Conservation (phyloP, 768 basidiomycete species). For the Hydnomerulius pinastri region DNA sequence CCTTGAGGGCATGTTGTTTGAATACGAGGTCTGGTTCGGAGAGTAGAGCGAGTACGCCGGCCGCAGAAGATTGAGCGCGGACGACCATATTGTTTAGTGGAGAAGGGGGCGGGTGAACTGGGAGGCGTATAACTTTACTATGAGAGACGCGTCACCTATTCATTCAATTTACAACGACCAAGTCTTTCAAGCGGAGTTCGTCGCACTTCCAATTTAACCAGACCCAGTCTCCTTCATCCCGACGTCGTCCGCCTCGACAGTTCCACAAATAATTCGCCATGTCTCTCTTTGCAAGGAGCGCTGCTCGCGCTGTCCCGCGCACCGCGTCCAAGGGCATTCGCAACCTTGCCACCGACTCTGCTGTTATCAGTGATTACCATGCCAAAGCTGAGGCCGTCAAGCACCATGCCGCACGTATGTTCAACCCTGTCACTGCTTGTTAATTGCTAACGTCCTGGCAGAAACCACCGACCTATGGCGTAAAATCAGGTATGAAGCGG, state of each 20-base stretch:
- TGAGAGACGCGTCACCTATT: slow-evolving; percentile 49
- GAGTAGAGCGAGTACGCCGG: slow-evolving; percentile 89
- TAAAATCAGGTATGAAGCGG: slow-evolving; percentile 70
- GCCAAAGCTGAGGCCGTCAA: slow-evolving; percentile 56
- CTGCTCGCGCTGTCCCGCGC: slow-evolving; percentile 51
- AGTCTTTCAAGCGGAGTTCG: slow-evolving; percentile 31
- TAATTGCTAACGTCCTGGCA: slow-evolving; percentile 31
- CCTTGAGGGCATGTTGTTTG: slow-evolving; percentile 88
- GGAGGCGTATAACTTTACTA: slow-evolving; percentile 2
- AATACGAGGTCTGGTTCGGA: slow-evolving; percentile 86
- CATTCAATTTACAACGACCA: slow-evolving; percentile 31
- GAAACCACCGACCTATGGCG: slow-evolving; percentile 83
- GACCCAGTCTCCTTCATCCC: slow-evolving; percentile 14
- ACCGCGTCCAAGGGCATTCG: slow-evolving; percentile 35
- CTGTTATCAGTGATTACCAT: slow-evolving; percentile 45
- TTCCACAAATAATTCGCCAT: slow-evolving; percentile 33
- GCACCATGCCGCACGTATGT: slow-evolving; percentile 66
- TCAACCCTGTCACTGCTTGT: slow-evolving; percentile 8
- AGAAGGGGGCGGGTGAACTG: slow-evolving; percentile 1
- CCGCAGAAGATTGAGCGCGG: slow-evolving; percentile 78
- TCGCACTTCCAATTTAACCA: slow-evolving; percentile 17
- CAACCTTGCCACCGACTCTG: slow-evolving; percentile 41
- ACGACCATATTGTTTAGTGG: slow-evolving; percentile 51
- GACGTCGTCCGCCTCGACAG: slow-evolving; percentile 30
- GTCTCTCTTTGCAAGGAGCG: slow-evolving; percentile 52